phyloP scores from a whole-genome alignment of 176 grass and related monocot genomes.

The Oryza coarctata region DNA sequence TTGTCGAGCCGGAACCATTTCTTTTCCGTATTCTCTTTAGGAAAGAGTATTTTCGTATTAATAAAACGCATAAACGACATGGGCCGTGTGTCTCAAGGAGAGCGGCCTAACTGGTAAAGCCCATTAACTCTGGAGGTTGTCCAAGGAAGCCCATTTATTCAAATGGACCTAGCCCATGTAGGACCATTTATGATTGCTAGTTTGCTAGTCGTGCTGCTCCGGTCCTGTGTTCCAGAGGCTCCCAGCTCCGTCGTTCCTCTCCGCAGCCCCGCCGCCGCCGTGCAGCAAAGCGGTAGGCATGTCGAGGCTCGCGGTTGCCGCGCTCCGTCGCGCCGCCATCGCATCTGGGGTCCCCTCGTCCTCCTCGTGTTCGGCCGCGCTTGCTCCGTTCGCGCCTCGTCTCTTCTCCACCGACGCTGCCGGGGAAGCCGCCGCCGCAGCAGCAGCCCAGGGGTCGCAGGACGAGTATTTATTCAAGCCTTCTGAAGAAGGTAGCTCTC shows the following conservation, averaged over 20 bases:
- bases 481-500: slow-evolving; percentile 40
- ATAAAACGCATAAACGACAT: not conserved
- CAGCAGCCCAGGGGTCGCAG: slow-evolving; percentile 36
- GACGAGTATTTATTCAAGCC: slow-evolving; percentile 33
- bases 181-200: not conserved
- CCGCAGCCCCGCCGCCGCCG: slow-evolving; percentile 20
- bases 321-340: slow-evolving; percentile 16
- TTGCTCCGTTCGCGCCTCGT: not conserved
- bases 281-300: slow-evolving; percentile 27
- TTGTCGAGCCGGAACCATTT: not conserved
- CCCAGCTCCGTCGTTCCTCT: not conserved
- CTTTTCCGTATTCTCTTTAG: not conserved
- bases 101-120: not conserved
- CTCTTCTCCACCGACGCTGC: slow-evolving; percentile 42
- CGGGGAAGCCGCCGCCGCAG: not conserved
- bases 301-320: slow-evolving; percentile 45
- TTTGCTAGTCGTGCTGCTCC: not conserved
- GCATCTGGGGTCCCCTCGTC: not conserved
- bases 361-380: not conserved
- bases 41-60: not conserved
- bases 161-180: not conserved
- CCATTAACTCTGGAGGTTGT: not conserved
- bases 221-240: not conserved
- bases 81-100: not conserved
- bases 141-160: not conserved